These are phyloP conservation scores for Cairneyella variabilis DNA, from an alignment of 495 filamentous ascomycete species.

Conservation along the genomic window DNA sequence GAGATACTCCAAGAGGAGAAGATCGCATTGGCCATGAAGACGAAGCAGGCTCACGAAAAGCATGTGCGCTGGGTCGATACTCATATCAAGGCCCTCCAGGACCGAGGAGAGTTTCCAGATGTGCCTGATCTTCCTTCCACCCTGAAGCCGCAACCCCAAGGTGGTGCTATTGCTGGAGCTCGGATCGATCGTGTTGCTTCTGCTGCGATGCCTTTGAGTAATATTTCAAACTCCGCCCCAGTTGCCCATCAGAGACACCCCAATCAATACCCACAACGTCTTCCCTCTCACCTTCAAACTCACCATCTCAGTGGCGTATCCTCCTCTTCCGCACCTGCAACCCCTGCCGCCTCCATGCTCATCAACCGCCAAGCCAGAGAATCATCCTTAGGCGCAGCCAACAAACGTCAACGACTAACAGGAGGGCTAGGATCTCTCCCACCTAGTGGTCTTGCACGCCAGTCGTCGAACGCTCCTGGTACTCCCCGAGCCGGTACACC, in stretches of 20 bases:
- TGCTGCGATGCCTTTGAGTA: slow-evolving; percentile 42
- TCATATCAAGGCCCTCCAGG: slow-evolving; percentile 79
- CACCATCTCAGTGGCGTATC: slow-evolving; percentile 7
- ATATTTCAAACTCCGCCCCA: slow-evolving; percentile 35
- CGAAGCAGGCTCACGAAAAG: slow-evolving; percentile 75
- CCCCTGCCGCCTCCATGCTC: slow-evolving; percentile 58
- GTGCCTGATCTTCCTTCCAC: slow-evolving; percentile 79
- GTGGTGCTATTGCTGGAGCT: slow-evolving; percentile 18
- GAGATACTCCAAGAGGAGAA: slow-evolving; percentile 84
- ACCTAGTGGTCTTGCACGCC: slow-evolving; percentile 65
- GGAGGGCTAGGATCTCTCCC: slow-evolving; percentile 61
- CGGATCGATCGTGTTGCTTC: slow-evolving; percentile 42
- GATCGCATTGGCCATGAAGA: slow-evolving; percentile 72
- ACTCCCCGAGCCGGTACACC: slow-evolving; percentile 80
- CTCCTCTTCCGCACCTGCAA: slow-evolving; percentile 59
- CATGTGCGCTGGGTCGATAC: slow-evolving; percentile 83
- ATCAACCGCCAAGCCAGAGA: slow-evolving; percentile 66
- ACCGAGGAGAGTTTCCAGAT: slow-evolving; percentile 70
- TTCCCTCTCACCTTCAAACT: slow-evolving; percentile 34
- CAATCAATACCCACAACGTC: slow-evolving; percentile 36
- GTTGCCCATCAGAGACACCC: slow-evolving; percentile 39
- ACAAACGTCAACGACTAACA: slow-evolving; percentile 69
- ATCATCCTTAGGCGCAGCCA: slow-evolving; percentile 66
- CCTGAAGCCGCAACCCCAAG: slow-evolving; percentile 60
- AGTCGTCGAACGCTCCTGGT: slow-evolving; percentile 77